These are phyloP conservation scores for Salvia miltiorrhiza DNA, from an alignment of 257 asterid species.

Conservation along the genomic window DNA sequence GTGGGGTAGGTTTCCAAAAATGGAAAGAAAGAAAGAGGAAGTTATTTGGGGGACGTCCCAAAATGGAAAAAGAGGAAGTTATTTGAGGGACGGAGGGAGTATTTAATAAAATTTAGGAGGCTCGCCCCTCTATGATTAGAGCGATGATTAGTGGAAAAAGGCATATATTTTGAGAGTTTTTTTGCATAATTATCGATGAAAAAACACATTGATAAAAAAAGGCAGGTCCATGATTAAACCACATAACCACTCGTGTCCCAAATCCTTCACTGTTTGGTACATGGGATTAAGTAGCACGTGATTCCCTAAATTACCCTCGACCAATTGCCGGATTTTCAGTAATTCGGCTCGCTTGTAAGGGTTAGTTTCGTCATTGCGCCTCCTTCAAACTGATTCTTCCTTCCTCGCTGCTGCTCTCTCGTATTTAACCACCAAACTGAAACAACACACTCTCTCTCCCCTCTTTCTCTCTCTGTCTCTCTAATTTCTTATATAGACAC, in stretches of 20 bases:
- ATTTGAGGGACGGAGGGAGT: too few species aligned
- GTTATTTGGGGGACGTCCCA: too few species aligned
- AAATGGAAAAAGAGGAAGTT: too few species aligned
- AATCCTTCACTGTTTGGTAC: not conserved
- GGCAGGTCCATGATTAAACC: constrained; percentile 27
- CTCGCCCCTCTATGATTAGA: constrained; percentile 10
- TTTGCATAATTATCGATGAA: not conserved
- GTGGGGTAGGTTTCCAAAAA: too few species aligned
- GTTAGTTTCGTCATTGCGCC: constrained; percentile 18
- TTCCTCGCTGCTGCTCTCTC: constrained; percentile 34
- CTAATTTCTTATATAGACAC: not conserved
- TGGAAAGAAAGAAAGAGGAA: too few species aligned
- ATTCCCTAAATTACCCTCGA: constrained; percentile 22
- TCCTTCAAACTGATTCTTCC: constrained; percentile 18
- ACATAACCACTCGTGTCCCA: constrained; percentile 28
- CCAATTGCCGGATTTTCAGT: not conserved
- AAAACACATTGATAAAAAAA: not conserved
- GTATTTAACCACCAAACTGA: constrained; percentile 44
- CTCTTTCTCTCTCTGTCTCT: not conserved
- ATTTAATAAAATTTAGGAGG: not conserved
- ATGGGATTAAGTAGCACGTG: not conserved
- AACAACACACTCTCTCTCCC: constrained; percentile 12
- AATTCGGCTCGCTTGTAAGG: not conserved
- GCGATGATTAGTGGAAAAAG: constrained; percentile 15
- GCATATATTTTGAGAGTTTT: not conserved